Percentiles rank a stretch among this genome's conserved stretches.
Conservation (phyloP, 352 stramenopile genomes). For the Lagenidium sp. region DNA sequence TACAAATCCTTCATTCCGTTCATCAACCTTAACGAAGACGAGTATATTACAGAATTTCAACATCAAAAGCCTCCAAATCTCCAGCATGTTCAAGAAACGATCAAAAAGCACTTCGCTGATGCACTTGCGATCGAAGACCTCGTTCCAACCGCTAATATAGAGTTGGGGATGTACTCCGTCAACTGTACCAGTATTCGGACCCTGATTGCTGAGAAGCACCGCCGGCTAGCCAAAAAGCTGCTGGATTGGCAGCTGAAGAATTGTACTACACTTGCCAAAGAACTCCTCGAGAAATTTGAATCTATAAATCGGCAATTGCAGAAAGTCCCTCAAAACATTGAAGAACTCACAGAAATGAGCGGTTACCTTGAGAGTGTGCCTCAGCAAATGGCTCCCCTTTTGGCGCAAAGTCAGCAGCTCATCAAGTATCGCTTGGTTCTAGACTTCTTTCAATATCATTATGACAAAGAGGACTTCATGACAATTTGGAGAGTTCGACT, state of each 20-base stretch:
- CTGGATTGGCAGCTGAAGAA: conserved; percentile 71
- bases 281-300: conserved; percentile 77
- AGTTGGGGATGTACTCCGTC: conserved; percentile 82
- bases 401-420: conserved; percentile 65
- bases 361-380: conserved; percentile 74
- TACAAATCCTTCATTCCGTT: conserved; percentile 86
- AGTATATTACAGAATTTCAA: conserved; percentile 70
- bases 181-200: conserved; percentile 58
- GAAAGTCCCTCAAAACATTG: conserved; percentile 87
- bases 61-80: conserved; percentile 69
- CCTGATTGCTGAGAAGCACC: conserved; percentile 72
- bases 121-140: conserved; percentile 42
- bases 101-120: conserved; percentile 72
- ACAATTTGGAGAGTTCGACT: conserved; percentile 85
- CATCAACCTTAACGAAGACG: conserved; percentile 86
- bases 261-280: conserved; percentile 58
- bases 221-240: conserved; percentile 58
- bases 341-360: conserved; percentile 86
- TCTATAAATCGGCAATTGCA: conserved; percentile 78
- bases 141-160: conserved; percentile 48
- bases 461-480: conserved; percentile 85
- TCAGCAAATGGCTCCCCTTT: conserved; percentile 44
- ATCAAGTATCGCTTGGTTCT: conserved; percentile 75
- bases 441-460: conserved; percentile 77
- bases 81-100: conserved; percentile 49